Evolutionary conservation across 176 grass and related monocot genomes (phyloP).

Genomic region (Hordeum vulgare): DNA sequence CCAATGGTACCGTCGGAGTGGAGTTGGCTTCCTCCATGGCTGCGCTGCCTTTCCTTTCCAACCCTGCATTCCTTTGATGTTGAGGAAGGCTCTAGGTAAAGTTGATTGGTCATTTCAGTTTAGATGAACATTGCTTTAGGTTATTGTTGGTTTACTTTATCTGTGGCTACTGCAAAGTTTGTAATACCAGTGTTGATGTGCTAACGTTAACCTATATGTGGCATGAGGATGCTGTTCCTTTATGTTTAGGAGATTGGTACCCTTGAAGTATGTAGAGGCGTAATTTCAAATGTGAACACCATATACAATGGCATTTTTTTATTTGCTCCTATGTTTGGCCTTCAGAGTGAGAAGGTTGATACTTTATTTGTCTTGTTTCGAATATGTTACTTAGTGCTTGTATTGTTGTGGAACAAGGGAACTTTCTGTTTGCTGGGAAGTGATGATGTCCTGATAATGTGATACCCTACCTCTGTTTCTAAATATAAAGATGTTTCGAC

Average conservation of each 20-base stretch:
- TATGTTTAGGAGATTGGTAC: neutral
- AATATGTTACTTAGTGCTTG: neutral
- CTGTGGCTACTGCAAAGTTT: neutral
- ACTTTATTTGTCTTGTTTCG: neutral
- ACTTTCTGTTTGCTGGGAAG: neutral
- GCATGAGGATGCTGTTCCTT: neutral
- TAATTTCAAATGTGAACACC: neutral
- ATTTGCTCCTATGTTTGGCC: neutral
- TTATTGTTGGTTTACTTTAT: slow-evolving; percentile 6
- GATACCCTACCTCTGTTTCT: no score
- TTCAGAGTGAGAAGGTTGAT: neutral
- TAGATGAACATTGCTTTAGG: neutral
- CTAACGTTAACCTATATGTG: neutral
- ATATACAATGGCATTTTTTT: neutral
- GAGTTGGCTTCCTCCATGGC: slow-evolving; percentile 54
- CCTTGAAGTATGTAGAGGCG: neutral
- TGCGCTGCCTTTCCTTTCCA: slow-evolving; percentile 54
- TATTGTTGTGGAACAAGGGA: neutral
- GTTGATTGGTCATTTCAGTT: neutral
- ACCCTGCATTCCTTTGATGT: slow-evolving; percentile 42
- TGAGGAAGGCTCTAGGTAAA: slow-evolving; percentile 31
- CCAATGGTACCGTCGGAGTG: slow-evolving; percentile 11
- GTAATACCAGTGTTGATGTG: neutral
- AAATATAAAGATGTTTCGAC: no score
- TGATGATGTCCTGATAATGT: neutral